Evolutionary conservation across 2,329 filamentous ascomycete species (phyloP), one percentile per base, ranked within the genome.

Genomic region (Sporothrix curviconia): DNA sequence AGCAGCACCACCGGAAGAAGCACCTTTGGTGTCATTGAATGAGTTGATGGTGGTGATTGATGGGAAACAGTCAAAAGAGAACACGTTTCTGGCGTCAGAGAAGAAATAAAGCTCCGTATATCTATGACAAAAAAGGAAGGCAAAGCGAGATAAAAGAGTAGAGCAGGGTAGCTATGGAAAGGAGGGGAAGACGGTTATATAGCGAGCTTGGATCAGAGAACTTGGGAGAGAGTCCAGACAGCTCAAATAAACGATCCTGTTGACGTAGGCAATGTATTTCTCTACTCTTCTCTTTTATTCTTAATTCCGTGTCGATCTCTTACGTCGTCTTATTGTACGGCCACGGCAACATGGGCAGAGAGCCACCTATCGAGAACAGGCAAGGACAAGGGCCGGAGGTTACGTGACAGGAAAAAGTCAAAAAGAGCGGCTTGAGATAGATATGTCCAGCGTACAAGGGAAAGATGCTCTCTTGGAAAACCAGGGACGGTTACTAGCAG

Each of bases 201-300:
- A 34, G 34, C 3, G 8, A 15, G 28, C 5, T 5, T 34, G 17
- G 28, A 17, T 17, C 28, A 34, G 39, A 15, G n/a, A n/a, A n/a
- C n/a, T n/a, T n/a, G n/a, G n/a, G n/a, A n/a, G n/a, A n/a, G n/a
- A 34, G 28, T 3, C 8, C 5, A 14, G 9, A 12, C 4, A n/a
- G 15, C n/a, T 22, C 17, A 19, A 15, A 15, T 14, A 2, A 6
- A 6, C 14, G n/a, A 3, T n/a, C 7, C 8, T 25, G 28, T 49
- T 49, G 44, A 49, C 44, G 28, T 49, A 49, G 44, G 44, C 11
- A 49, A 8, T 34, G n/a, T n/a, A n/a, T n/a, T n/a, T n/a, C n/a
- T n/a, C n/a, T n/a, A n/a, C n/a, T n/a, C n/a, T n/a, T n/a, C n/a
- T n/a, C n/a, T 49, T 49, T 9, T 28, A 24, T 30, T 14, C 11